Base-by-base conservation (phyloP, 2,329 filamentous ascomycete species). In the Aspergillus sp. region DNA sequence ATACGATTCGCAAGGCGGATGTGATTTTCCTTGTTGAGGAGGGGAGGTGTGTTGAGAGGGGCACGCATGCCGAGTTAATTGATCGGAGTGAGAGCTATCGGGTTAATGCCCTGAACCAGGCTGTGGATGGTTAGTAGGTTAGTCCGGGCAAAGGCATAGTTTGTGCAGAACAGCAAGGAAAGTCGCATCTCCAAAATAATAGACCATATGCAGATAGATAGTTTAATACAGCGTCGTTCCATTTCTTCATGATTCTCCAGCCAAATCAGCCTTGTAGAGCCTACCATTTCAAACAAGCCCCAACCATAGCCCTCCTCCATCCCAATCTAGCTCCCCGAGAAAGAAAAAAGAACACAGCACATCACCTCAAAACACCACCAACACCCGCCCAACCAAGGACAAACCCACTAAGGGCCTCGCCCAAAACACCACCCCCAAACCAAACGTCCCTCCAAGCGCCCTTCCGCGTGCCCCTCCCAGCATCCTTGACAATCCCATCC, bases 11-110 rank as follows among this genome's bases (percentile, higher is more conserved):
- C 71, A 89, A 92, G 68, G 91, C 91, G 2, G 89, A 95, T 73
- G 81, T 89, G n/a, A 94, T 94, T 53, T 92, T 91, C 69, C 88
- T 94, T 5, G 85, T 95, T 46, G 90, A 85, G 60, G 78, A 76
- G 4, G 82, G 83, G 1, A 74, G 71, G 19, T 81, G 80, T 57
- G 80, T 81, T 4, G 82, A 83, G 48, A 76, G 78, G 63, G 83
- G 83, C 4, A 78, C 77, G 31, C 83, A 85, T 70, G 73, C 77
- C 19, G 81, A 85, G 60, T 67, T 85, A 59, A 72, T 84, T 31
- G 74, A 80, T 62, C 74, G 81, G 34, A 81, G 77, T 61, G 81
- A 83, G 68, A 81, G 76, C 57, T 84, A 84, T 67, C 77, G 81
- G 30, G 76, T 77, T 11, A 84, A 82, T 70, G 82, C 80, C 22